A percentile compares a stretch with the other conserved stretches of the same genome.
Evolutionary conservation across 352 stramenopile species (phyloP).

Genomic region (Phytophthora melonis): DNA sequence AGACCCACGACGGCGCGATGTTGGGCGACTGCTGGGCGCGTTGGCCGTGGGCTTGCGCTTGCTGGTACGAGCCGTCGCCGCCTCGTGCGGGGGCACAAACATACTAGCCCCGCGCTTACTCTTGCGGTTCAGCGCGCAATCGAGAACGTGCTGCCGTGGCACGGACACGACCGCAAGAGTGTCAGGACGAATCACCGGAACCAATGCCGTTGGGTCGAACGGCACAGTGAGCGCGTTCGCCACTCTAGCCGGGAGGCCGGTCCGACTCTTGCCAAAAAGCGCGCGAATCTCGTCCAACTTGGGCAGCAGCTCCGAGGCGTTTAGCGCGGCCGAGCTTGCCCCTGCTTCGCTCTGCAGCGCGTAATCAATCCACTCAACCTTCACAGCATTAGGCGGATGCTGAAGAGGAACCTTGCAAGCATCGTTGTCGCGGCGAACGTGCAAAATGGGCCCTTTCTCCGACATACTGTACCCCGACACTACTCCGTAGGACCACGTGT

Average conservation of each 20-base stretch:
- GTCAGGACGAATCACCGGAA: slow-evolving; percentile 4
- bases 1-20: too few species aligned
- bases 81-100: background rate
- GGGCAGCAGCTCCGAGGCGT: background rate
- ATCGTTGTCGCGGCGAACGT: background rate
- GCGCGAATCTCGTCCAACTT: background rate
- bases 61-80: too few species aligned
- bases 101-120: slow-evolving; percentile 1
- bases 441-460: background rate
- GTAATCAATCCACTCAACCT: slow-evolving; percentile 14
- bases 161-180: slow-evolving; percentile 3
- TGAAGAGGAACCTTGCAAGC: background rate
- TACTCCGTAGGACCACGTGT: slow-evolving; percentile 10
- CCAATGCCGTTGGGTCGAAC: too few species aligned
- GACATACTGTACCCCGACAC: slow-evolving; percentile 17
- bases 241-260: background rate
- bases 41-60: too few species aligned
- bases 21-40: too few species aligned
- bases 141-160: slow-evolving; percentile 6
- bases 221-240: background rate
- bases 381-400: background rate
- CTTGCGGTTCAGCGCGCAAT: slow-evolving; percentile 1
- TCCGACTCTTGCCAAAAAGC: background rate
- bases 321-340: background rate
- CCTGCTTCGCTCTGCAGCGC: background rate